These are phyloP conservation scores for Aspergillus chevalieri DNA, from an alignment of 2,329 filamentous ascomycete genomes.

Conservation along the genomic window DNA sequence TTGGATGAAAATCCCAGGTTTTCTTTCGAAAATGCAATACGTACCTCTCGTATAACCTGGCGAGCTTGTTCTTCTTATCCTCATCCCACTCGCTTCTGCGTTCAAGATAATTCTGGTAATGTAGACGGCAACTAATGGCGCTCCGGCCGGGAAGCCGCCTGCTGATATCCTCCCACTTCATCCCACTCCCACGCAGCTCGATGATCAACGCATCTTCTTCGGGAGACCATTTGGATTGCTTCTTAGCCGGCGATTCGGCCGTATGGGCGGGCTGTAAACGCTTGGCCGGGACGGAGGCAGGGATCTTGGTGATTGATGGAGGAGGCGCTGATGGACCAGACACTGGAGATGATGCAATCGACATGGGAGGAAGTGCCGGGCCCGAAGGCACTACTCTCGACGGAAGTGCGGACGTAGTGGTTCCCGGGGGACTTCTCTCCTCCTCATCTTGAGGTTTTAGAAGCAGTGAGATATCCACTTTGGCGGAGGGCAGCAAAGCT, in stretches of 20 bases:
- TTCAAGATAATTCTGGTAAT: slow-evolving; percentile 97
- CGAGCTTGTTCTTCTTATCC: slow-evolving; percentile 94
- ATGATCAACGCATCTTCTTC: slow-evolving; percentile 94
- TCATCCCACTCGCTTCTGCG: slow-evolving; percentile 92
- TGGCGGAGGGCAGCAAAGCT: slow-evolving; percentile 49
- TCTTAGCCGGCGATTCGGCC: slow-evolving; percentile 68
- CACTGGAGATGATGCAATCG: slow-evolving; percentile 17
- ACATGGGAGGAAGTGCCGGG: slow-evolving; percentile 24
- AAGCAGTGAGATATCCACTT: slow-evolving; percentile 91
- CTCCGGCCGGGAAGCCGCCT: slow-evolving; percentile 84
- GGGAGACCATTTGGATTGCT: slow-evolving; percentile 93
- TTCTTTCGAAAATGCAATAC: slow-evolving; percentile 20
- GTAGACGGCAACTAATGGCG: slow-evolving; percentile 86
- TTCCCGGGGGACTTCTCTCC: slow-evolving; percentile 26
- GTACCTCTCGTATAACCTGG: slow-evolving; percentile 89
- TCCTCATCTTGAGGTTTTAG: slow-evolving; percentile 58
- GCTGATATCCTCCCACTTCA: slow-evolving; percentile 99
- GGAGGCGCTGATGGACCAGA: slow-evolving; percentile 24
- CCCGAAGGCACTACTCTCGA: slow-evolving; percentile 21
- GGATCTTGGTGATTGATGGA: slow-evolving; percentile 20
- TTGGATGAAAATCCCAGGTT: slow-evolving; percentile 2
- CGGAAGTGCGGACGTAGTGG: slow-evolving; percentile 27
- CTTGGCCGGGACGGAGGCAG: slow-evolving; percentile 29
- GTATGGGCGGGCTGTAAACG: slow-evolving; percentile 44
- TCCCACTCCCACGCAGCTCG: slow-evolving; percentile 77